These are phyloP conservation scores for Dendrothele bispora DNA, from an alignment of 768 basidiomycete genomes.

Conservation along the genomic window DNA sequence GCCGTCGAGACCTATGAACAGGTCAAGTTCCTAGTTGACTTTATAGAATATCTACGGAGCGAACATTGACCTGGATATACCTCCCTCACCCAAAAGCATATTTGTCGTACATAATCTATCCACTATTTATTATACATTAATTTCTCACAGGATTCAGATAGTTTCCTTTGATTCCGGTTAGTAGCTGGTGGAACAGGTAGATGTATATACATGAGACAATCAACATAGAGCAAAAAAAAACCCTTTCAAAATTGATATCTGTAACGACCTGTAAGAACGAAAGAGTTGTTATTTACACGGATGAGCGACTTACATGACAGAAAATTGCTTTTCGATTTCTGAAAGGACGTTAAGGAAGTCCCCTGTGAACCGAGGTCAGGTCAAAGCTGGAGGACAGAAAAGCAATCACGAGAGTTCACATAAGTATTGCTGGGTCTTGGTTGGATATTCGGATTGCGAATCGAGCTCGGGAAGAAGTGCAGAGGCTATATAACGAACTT, in stretches of 20 bases:
- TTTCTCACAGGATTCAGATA: no score
- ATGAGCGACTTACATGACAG: conserved; percentile 4
- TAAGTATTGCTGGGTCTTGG: not conserved
- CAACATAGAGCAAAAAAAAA: no score
- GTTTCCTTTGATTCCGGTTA: no score
- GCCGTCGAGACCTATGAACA: conserved; percentile 95
- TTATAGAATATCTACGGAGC: conserved; percentile 60
- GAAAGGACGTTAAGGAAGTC: not conserved
- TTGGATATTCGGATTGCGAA: not conserved
- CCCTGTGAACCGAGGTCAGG: not conserved
- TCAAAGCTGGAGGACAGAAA: not conserved
- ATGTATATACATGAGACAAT: no score
- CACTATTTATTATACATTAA: no score
- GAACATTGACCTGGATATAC: no score
- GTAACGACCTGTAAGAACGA: no score
- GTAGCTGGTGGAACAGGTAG: no score
- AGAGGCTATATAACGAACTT: not conserved
- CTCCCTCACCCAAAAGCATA: no score
- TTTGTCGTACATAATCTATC: no score
- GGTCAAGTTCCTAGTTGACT: conserved; percentile 80
- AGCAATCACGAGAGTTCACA: not conserved
- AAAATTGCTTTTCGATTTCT: not conserved
- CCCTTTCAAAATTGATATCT: no score
- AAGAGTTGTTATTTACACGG: conserved; percentile 27
- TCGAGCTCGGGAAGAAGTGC: not conserved